Conservation (phyloP, 352 stramenopile species). For the Pythium guiyangense region DNA sequence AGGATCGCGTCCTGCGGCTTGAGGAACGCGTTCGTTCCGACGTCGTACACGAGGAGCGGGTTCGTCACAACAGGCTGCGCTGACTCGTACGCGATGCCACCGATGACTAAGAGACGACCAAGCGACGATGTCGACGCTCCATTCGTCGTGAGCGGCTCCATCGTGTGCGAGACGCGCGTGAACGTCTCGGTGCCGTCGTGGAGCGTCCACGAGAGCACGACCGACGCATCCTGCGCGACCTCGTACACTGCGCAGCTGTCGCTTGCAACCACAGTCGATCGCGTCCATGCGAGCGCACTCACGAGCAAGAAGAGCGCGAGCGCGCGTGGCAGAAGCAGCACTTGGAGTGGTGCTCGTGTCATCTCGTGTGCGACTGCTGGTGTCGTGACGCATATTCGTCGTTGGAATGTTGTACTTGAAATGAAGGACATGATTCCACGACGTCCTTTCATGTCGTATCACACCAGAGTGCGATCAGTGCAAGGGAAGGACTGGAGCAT, state of each 20-base stretch:
- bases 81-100: conserved; percentile 67
- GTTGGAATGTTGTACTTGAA: no score
- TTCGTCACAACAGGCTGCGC: conserved; percentile 54
- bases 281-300: neutral
- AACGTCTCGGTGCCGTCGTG: conserved; percentile 29
- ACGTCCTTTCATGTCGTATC: no score
- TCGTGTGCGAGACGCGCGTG: conserved; percentile 49
- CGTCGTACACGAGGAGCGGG: conserved; percentile 50
- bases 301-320: neutral
- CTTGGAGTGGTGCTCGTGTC: no score
- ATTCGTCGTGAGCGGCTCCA: conserved; percentile 17
- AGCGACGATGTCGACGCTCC: conserved; percentile 4
- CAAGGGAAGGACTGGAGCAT: no score
- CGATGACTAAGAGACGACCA: conserved; percentile 42
- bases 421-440: no score
- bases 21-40: conserved; percentile 32
- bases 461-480: no score
- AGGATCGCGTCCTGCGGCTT: conserved; percentile 44
- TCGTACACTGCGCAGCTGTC: conserved; percentile 1
- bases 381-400: no score
- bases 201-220: conserved; percentile 27
- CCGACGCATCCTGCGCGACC: conserved; percentile 12
- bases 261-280: neutral
- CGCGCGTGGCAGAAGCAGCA: no score
- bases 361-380: no score